Base-by-base conservation (phyloP, 441 rosid genomes). In the Theobroma grandiflorum region DNA sequence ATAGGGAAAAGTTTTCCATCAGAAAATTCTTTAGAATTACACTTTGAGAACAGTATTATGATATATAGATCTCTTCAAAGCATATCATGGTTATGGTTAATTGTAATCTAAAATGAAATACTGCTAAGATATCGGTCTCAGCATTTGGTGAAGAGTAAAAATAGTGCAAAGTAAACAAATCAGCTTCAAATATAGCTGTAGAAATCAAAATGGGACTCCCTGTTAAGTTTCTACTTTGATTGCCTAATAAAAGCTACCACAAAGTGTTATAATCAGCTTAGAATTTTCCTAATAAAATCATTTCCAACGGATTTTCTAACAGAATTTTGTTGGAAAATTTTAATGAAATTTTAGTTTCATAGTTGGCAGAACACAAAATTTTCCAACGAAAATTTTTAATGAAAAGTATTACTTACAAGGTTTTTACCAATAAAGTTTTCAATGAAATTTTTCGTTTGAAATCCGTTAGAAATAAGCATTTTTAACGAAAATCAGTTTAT, bases 21-120 rank as follows among this genome's bases (percentile, higher is more conserved):
- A n/a, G 65, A 74, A 74, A 26, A 9, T 47, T 49, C 74, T 43
- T 67, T 20, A 67, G 52, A 35, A 11, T 67, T 67, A n/a, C 22
- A 43, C 9, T 43, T 43, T 43, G 37, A 43, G 3, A 15, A 22
- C 53, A 43, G 35, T 20, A 4, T 68, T 45, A 68, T 68, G 38
- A 45, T 26, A n/a, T 5, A 45, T 43, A 2, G 5, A 12, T 68
- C 9, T 68, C 72, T 42, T 67, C 18, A 20, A 68, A 43, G 37
- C 9, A 22, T 20, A 11, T 45, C 37, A 67, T 20, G 37, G 18
- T 9, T 11, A 68, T 22, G 45, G 8, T 43, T 67, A 22, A 15
- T n/a, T 43, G 35, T 67, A 43, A 43, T 67, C 3, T 42, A 11
- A 20, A 55, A 55, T 8, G 58, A 52, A 3, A 52, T 52, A 5